A percentile compares a stretch with the other conserved stretches of the same genome.
Conservation (phyloP, 1,139 yeast genomes). For the Nadsonia commutata region DNA sequence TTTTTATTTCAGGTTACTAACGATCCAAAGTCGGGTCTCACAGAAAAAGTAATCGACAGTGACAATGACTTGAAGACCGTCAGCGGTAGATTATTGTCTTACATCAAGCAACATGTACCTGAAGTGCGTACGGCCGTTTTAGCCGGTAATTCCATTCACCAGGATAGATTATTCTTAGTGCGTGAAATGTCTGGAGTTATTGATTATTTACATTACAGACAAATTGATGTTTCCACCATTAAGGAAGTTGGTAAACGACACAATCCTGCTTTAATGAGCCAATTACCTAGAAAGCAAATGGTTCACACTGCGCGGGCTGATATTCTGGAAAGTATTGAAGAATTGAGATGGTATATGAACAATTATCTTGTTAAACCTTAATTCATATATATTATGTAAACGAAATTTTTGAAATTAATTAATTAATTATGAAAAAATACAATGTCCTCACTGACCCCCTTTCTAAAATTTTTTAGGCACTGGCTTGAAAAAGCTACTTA, state of each 20-base stretch:
- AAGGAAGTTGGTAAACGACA: slow-evolving; percentile 71
- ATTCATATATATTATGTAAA: slow-evolving; percentile 1
- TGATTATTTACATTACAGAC: slow-evolving; percentile 58
- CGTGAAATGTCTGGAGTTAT: slow-evolving; percentile 63
- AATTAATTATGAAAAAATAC: no score
- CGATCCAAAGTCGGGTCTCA: slow-evolving; percentile 60
- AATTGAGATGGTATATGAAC: slow-evolving; percentile 62
- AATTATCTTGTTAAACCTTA: slow-evolving; percentile 30
- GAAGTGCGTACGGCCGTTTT: slow-evolving; percentile 43
- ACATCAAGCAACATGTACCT: slow-evolving; percentile 42
- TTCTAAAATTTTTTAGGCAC: background rate
- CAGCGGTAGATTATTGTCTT: slow-evolving; percentile 45
- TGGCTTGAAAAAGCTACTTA: background rate
- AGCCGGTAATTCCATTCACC: slow-evolving; percentile 87
- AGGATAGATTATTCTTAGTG: slow-evolving; percentile 77
- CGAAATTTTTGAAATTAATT: background rate
- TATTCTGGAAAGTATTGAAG: slow-evolving; percentile 76
- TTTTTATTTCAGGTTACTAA: no score
- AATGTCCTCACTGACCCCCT: no score
- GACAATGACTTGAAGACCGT: slow-evolving; percentile 43
- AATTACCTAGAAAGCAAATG: slow-evolving; percentile 47
- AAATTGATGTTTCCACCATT: slow-evolving; percentile 76
- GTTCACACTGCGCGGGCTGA: slow-evolving; percentile 82
- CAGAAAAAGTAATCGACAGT: slow-evolving; percentile 48
- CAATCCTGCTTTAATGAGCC: slow-evolving; percentile 44